Base-by-base conservation (phyloP, 352 stramenopile genomes). In the Globisporangium radiosum region DNA sequence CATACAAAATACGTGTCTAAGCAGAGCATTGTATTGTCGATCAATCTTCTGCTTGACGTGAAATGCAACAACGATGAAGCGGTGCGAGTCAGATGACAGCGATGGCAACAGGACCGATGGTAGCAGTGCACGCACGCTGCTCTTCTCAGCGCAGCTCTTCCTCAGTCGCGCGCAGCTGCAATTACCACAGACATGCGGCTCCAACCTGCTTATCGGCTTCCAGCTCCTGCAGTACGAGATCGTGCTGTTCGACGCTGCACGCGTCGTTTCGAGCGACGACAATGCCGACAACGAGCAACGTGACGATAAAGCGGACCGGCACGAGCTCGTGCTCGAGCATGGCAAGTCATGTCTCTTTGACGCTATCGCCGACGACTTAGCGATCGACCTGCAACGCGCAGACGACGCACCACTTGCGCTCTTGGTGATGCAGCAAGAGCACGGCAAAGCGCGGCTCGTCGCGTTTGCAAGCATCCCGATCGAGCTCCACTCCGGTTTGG, bases 291-390 rank as follows among this genome's bases (percentile, higher is more conserved):
- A 33, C 25, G 11, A 7, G 11, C 48, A 15, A 36, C 4, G 40
- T 8, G 13, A 17, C 3, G 9, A 19, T 45, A 25, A 5, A 10
- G 49, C 3, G 25, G 42, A 40, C 15, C 38, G 14, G n/a, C 3
- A 38, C 15, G 42, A 50, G 4, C 69, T 63, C 33, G 56, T 45
- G 36, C 53, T 74, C 7, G 42, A 62, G 33, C 65, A 79, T 14
- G 74, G 72, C 57, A 81, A 81, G 50, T 77, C 74, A 14, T 84
- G 74, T 71, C 65, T 85, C 17, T 85, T 85, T 50, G 63, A 82
- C 58, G 64, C 68, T 9, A 56, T 70, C 7, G 59, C 72, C 5
- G 53, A 65, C 1, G 43, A 63, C 7, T 50, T 84, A 11, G 55
- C 43, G 3, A 36, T 42, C 33, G 70, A 81, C 13, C 54, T 84